phyloP scores from a whole-genome alignment of 768 basidiomycete genomes.

The Naganishia onofrii region DNA sequence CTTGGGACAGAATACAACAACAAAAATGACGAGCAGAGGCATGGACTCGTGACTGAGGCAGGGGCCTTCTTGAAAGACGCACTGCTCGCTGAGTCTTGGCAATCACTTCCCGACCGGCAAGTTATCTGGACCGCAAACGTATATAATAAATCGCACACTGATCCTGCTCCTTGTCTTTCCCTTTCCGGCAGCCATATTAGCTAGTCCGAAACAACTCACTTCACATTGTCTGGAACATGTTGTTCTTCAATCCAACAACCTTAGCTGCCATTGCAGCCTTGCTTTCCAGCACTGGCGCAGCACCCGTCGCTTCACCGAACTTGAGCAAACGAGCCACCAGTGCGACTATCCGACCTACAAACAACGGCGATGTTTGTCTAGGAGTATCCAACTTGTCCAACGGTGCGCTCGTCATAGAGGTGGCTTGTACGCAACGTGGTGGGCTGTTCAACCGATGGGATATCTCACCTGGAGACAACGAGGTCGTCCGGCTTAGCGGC shows the following conservation, averaged over 20 bases:
- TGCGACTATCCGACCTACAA: conserved; percentile 3
- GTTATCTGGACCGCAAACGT: too few species aligned
- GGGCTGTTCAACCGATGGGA: conserved; percentile 12
- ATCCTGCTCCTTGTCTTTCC: not conserved
- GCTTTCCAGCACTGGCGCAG: not conserved
- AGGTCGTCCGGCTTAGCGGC: conserved; percentile 16
- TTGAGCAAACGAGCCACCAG: conserved; percentile 2
- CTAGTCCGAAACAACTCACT: not conserved
- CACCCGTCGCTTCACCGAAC: not conserved
- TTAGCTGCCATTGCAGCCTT: not conserved
- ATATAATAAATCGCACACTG: not conserved
- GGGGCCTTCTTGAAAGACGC: too few species aligned
- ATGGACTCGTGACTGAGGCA: too few species aligned
- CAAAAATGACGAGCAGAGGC: too few species aligned
- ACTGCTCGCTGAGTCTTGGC: too few species aligned
- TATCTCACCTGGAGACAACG: conserved; percentile 12
- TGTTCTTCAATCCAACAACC: not conserved
- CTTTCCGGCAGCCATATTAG: not conserved
- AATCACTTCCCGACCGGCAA: too few species aligned
- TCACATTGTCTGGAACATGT: not conserved
- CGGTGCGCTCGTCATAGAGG: not conserved
- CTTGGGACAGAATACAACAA: too few species aligned
- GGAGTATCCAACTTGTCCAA: not conserved
- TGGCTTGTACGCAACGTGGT: not conserved
- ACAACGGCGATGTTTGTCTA: not conserved